Conservation (phyloP, 768 basidiomycete genomes). For the Hypholoma fasciculare region DNA sequence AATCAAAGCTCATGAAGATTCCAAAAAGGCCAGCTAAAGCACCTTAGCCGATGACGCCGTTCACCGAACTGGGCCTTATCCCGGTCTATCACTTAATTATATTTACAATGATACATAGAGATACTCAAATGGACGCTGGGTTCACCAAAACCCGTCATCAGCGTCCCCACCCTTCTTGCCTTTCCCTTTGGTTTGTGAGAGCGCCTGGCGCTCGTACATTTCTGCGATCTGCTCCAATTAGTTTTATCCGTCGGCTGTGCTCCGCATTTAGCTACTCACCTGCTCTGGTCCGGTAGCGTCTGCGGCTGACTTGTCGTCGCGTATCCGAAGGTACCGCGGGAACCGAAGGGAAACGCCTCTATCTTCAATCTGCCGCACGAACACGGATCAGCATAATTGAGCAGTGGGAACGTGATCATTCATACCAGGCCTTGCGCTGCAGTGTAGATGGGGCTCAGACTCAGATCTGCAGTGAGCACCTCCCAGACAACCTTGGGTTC, state of each 20-base stretch:
- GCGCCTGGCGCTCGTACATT: constrained; percentile 88
- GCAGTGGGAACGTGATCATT: constrained; percentile 10
- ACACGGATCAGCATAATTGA: constrained; percentile 3
- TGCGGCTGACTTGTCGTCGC: constrained; percentile 92
- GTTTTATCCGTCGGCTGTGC: background rate
- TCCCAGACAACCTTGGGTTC: constrained; percentile 99
- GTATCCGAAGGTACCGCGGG: constrained; percentile 88
- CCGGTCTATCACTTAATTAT: constrained; percentile 21
- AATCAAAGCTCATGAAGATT: constrained; percentile 44
- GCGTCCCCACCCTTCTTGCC: constrained; percentile 71
- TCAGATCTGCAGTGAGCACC: constrained; percentile 94
- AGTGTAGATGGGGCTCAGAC: constrained; percentile 95
- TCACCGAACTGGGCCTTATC: background rate
- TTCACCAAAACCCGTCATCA: constrained; percentile 81
- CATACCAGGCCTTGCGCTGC: constrained; percentile 88
- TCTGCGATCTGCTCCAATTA: constrained; percentile 68
- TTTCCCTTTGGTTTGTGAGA: constrained; percentile 72
- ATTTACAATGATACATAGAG: constrained; percentile 23
- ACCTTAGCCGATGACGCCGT: background rate
- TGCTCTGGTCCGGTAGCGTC: constrained; percentile 94
- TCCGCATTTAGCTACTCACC: constrained; percentile 40
- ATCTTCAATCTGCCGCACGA: constrained; percentile 63
- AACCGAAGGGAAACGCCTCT: constrained; percentile 95
- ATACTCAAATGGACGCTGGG: constrained; percentile 20
- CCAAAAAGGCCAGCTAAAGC: constrained; percentile 32